Evolutionary conservation across 805 yeast species (phyloP).

Genomic region (Wickerhamomyces queroliae): DNA sequence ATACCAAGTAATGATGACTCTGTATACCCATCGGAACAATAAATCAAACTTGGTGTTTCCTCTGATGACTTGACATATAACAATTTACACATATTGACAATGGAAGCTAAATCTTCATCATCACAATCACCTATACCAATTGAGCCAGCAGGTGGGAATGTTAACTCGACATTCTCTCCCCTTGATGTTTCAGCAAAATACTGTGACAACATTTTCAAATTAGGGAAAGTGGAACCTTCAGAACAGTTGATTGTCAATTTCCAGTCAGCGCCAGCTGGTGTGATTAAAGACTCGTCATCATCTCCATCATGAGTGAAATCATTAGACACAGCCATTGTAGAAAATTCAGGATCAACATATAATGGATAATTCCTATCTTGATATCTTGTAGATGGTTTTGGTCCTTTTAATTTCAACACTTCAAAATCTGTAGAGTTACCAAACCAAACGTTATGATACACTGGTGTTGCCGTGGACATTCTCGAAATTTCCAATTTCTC

Average conservation of each 20-base stretch:
- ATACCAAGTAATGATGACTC: slow-evolving; percentile 76
- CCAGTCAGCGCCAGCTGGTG: slow-evolving; percentile 51
- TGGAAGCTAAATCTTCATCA: slow-evolving; percentile 53
- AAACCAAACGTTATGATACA: slow-evolving; percentile 58
- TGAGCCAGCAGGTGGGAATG: slow-evolving; percentile 83
- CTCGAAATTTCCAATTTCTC: slow-evolving; percentile 80
- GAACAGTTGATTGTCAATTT: slow-evolving; percentile 50
- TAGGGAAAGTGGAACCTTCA: slow-evolving; percentile 53
- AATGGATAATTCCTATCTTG: slow-evolving; percentile 22
- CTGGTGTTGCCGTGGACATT: slow-evolving; percentile 74
- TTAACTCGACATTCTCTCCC: too few relatives aligned
- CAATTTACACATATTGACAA: slow-evolving; percentile 66
- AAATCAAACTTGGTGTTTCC: slow-evolving; percentile 42
- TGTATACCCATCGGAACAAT: slow-evolving; percentile 89
- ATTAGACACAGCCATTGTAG: slow-evolving; percentile 38
- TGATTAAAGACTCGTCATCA: slow-evolving; percentile 28
- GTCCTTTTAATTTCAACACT: slow-evolving; percentile 20
- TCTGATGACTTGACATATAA: slow-evolving; percentile 38
- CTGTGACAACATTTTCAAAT: slow-evolving; percentile 32
- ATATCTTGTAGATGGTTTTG: slow-evolving; percentile 6
- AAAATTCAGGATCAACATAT: slow-evolving; percentile 46
- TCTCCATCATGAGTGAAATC: slow-evolving; percentile 22
- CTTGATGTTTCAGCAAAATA: too few relatives aligned
- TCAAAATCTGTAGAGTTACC: slow-evolving; percentile 80
- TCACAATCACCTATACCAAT: slow-evolving; percentile 68